phyloP scores from a whole-genome alignment of 2,329 filamentous ascomycete genomes.

The Phyllosticta citriasiana region DNA sequence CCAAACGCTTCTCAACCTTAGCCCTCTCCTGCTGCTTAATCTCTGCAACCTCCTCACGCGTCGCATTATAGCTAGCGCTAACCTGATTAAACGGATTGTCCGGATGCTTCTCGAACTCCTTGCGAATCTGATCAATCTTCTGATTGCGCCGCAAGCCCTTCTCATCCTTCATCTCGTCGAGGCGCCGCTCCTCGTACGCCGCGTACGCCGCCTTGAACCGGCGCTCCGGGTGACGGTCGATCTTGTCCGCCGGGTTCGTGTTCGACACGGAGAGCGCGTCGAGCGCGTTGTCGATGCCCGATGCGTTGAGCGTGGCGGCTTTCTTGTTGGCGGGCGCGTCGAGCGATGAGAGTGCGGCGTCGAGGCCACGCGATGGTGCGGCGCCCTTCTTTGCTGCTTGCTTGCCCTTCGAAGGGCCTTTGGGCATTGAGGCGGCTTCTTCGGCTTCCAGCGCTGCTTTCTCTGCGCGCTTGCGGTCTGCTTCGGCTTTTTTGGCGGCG shows the following conservation, averaged over 20 bases:
- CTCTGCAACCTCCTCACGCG: conserved; percentile 62
- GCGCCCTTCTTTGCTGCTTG: conserved; percentile 46
- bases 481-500: conserved; percentile 72
- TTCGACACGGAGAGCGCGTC: conserved; percentile 68
- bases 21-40: conserved; percentile 56
- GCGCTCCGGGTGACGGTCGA: conserved; percentile 83
- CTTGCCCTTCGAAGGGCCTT: conserved; percentile 56
- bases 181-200: conserved; percentile 68
- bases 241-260: conserved; percentile 50
- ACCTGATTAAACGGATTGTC: conserved; percentile 96
- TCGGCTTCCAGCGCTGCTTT: conserved; percentile 71
- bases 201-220: conserved; percentile 79
- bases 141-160: conserved; percentile 74
- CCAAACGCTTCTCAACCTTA: conserved; percentile 66
- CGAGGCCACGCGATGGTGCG: conserved; percentile 55
- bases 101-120: conserved; percentile 90
- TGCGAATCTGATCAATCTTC: conserved; percentile 70
- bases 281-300: conserved; percentile 87
- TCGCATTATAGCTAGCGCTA: conserved; percentile 63
- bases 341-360: conserved; percentile 43
- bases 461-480: conserved; percentile 83
- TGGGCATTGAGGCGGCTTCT: conserved; percentile 63
- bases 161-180: conserved; percentile 79
- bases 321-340: conserved; percentile 29
- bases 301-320: conserved; percentile 59